Percentiles rank a stretch among this genome's conserved stretches.
These are phyloP conservation scores for Lunasporangiospora selenospora DNA, from an alignment of 192 early-diverging fungal genomes.

Conservation along the genomic window DNA sequence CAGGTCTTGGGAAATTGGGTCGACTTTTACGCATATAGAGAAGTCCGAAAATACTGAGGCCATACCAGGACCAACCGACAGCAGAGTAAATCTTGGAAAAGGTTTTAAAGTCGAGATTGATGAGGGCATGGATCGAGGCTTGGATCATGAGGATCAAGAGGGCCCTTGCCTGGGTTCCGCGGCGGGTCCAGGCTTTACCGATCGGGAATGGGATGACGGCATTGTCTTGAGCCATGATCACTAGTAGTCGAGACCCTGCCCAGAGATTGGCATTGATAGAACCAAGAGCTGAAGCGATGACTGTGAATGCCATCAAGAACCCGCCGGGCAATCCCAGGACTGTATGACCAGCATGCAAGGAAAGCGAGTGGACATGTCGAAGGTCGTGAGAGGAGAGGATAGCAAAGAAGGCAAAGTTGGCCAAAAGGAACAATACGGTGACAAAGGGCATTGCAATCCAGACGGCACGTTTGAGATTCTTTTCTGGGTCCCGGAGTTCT, in stretches of 20 bases:
- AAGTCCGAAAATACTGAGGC: constrained; percentile 48
- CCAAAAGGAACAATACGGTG: constrained; percentile 42
- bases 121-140: constrained; percentile 20
- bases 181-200: constrained; percentile 12
- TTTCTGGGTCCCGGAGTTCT: constrained; percentile 38
- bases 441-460: constrained; percentile 43
- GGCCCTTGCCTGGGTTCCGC: constrained; percentile 30
- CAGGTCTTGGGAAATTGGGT: constrained; percentile 43
- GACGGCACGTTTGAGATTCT: constrained; percentile 43
- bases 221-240: constrained; percentile 46
- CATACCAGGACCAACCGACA: constrained; percentile 50
- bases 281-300: constrained; percentile 40
- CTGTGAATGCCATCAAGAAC: constrained; percentile 33
- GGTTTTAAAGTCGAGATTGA: constrained; percentile 45
- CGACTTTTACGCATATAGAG: constrained; percentile 44
- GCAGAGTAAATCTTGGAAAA: constrained; percentile 48
- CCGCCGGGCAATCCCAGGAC: constrained; percentile 36
- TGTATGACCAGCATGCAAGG: constrained; percentile 38
- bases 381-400: constrained; percentile 45
- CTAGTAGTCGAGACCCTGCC: constrained; percentile 57
- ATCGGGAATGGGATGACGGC: constrained; percentile 29
- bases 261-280: constrained; percentile 68
- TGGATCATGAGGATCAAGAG: constrained; percentile 26
- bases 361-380: constrained; percentile 40
- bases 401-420: constrained; percentile 50